A percentile compares a stretch with the other conserved stretches of the same genome.
Conservation (phyloP, 1,284 basidiomycete genomes). For the Melampsora occidentalis region DNA sequence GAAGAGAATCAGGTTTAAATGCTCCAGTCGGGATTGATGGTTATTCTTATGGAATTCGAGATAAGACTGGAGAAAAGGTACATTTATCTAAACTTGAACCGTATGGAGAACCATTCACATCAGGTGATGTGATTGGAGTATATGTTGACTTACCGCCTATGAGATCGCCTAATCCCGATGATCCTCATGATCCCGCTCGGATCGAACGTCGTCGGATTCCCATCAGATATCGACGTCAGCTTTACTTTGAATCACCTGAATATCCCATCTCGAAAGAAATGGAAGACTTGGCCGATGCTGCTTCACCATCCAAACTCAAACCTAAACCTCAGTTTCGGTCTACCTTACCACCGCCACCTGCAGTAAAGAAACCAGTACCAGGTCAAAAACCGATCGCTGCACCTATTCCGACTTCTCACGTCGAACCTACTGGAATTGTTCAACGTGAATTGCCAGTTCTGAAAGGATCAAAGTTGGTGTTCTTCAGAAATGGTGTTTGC, state of each 20-base stretch:
- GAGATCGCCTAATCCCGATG: slow-evolving; percentile 63
- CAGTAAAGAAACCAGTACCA: slow-evolving; percentile 60
- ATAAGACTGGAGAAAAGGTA: slow-evolving; percentile 87
- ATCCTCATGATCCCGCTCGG: slow-evolving; percentile 64
- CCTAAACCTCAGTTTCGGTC: slow-evolving; percentile 46
- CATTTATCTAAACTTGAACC: slow-evolving; percentile 74
- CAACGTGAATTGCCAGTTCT: slow-evolving; percentile 71
- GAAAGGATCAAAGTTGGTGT: slow-evolving; percentile 71
- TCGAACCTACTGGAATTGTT: slow-evolving; percentile 50
- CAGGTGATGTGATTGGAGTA: slow-evolving; percentile 89
- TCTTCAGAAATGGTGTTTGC: slow-evolving; percentile 86
- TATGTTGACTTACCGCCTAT: slow-evolving; percentile 80
- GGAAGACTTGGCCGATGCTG: slow-evolving; percentile 61
- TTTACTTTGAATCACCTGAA: slow-evolving; percentile 92
- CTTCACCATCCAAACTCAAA: slow-evolving; percentile 49
- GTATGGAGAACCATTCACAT: slow-evolving; percentile 69
- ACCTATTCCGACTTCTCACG: slow-evolving; percentile 49
- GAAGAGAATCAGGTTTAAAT: slow-evolving; percentile 86
- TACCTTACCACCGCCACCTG: slow-evolving; percentile 59
- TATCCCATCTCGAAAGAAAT: slow-evolving; percentile 92
- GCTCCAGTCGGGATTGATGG: slow-evolving; percentile 90
- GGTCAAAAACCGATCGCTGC: slow-evolving; percentile 46
- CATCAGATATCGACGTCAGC: slow-evolving; percentile 91
- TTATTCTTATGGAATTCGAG: slow-evolving; percentile 86
- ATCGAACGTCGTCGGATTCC: slow-evolving; percentile 80